phyloP scores from a whole-genome alignment of 495 filamentous ascomycete genomes.

The Neurospora tetrasperma region DNA sequence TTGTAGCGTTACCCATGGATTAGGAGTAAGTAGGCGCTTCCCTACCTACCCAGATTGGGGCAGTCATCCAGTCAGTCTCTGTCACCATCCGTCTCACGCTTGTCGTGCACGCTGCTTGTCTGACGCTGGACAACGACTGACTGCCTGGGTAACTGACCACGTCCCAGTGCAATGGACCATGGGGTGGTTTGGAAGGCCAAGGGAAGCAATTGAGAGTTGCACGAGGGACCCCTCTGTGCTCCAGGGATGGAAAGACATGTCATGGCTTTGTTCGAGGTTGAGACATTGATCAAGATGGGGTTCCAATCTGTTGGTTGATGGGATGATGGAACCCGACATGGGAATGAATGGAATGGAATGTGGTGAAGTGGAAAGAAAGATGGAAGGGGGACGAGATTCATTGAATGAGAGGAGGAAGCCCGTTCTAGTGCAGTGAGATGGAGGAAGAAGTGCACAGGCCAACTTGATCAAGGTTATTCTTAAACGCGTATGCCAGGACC shows the following conservation, averaged over 20 bases:
- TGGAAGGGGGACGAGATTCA: not conserved
- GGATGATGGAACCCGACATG: not conserved
- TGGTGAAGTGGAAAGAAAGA: not conserved
- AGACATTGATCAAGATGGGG: not conserved
- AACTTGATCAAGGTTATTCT: not conserved
- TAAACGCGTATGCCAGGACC: not conserved
- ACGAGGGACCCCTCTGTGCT: not conserved
- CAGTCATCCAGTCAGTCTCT: not conserved
- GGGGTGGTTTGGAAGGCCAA: not conserved
- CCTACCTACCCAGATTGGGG: not conserved
- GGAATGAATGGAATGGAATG: not conserved
- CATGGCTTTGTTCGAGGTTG: not conserved
- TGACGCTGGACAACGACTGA: not conserved
- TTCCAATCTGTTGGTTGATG: not conserved
- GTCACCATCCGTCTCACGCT: not conserved
- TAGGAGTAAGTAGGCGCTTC: not conserved
- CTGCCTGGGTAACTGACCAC: not conserved
- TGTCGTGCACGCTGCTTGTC: not conserved
- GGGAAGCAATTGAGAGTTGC: not conserved
- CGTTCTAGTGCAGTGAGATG: not conserved
- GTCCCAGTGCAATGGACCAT: not conserved
- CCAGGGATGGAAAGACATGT: not conserved
- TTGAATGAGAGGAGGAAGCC: no score
- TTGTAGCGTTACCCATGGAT: not conserved
- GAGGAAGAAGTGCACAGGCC: not conserved